Base-by-base conservation (phyloP, 73 alveolate genomes). In the Paramecium biaurelia region DNA sequence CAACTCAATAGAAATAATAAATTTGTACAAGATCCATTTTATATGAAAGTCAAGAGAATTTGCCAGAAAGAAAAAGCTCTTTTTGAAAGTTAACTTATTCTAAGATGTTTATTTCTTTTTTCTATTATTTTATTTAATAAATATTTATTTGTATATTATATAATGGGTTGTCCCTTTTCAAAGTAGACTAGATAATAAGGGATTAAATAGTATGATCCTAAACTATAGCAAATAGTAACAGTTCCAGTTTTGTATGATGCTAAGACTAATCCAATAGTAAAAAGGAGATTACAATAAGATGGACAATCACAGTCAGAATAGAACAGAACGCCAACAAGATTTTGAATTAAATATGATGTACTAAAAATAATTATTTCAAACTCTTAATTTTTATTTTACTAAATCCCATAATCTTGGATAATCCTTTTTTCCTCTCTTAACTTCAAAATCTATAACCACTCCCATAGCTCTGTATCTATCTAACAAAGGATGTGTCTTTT, bases 381-480 rank as follows among this genome's bases (percentile, higher is more conserved):
- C 23, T 63, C 84, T 63, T 28, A 74, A 21, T 63, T 79, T 43
- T 38, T 9, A 23, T 45, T 79, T 79, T 7, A 79, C 90, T 24
- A 79, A 47, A 79, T 79, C 90, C 90, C 90, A 79, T 42, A 89
- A 47, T 45, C 94, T 76, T 24, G 94, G 94, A 35, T 89, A 89
- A 70, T 89, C 94, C 32, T 89, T 89, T 5, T 70, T 82, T 70
- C 94, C 94, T 43, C 47, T 89, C 70, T 89, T 89, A 5, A 82
- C 94, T 53, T 89, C 94, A 70, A 89, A 89, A 63, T 89, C 87
- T 5, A 41, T 45, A 4, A 89, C 94, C 8, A 43, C 90, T 1
- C 72, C 49, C 45, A 24, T 42, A 0, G 70, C 70, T 45, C 90
- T 79, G 47, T 79, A 79, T 79, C 90, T 79, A 9, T 79, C 90